Conservation (phyloP, 169 alveolate species). For the Plasmodium cynomolgi region DNA sequence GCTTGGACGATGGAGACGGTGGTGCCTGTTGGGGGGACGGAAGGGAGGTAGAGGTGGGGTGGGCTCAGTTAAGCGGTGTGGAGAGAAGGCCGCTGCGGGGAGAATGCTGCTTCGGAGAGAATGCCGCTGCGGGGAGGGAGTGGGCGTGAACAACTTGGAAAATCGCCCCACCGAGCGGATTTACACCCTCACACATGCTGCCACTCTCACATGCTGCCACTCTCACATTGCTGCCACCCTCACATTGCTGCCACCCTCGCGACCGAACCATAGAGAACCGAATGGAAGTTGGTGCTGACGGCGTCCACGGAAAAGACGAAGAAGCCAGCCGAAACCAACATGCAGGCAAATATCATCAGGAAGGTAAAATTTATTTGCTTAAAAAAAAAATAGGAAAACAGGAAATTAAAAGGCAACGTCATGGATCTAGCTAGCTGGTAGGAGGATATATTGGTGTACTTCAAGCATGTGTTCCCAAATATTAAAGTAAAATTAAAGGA, state of each 20-base stretch:
- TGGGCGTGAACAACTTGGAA: not conserved
- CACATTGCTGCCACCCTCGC: not conserved
- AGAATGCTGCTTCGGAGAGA: no score
- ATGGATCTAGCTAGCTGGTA: slow-evolving; percentile 70
- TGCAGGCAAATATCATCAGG: slow-evolving; percentile 33
- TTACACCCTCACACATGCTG: no score
- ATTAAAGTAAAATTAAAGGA: slow-evolving; percentile 57
- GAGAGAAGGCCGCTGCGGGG: not conserved
- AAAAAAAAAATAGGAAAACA: slow-evolving; percentile 60
- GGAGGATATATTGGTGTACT: slow-evolving; percentile 39
- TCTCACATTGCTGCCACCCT: not conserved
- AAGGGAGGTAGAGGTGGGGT: not conserved
- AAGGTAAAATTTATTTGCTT: slow-evolving; percentile 54
- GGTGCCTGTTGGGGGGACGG: slow-evolving; percentile 1
- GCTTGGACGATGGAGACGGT: slow-evolving; percentile 64
- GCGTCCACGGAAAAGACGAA: slow-evolving; percentile 54
- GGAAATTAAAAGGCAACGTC: slow-evolving; percentile 63
- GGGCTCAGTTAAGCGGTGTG: not conserved
- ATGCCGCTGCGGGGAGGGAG: not conserved
- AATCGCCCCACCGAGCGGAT: not conserved
- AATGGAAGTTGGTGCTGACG: slow-evolving; percentile 7
- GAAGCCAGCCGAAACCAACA: slow-evolving; percentile 47
- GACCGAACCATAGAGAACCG: slow-evolving; percentile 31
- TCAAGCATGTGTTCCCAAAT: slow-evolving; percentile 61
- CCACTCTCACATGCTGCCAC: not conserved